phyloP scores from a whole-genome alignment of 352 stramenopile species.

The Globisporangium polare region DNA sequence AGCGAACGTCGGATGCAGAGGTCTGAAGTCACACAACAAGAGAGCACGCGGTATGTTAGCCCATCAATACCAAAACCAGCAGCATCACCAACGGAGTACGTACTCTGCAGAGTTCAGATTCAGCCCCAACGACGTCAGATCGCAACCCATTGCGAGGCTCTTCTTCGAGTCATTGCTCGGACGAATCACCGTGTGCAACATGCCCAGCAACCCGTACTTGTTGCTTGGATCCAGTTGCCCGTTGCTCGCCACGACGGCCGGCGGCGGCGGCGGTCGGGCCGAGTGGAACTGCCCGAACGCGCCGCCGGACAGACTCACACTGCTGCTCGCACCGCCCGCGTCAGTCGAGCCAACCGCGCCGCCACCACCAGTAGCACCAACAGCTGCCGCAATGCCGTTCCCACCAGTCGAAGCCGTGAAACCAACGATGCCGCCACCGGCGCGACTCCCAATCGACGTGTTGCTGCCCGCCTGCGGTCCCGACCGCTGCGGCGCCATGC shows the following conservation, averaged over 20 bases:
- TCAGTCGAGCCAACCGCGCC: background rate
- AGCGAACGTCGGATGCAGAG: conserved; percentile 77
- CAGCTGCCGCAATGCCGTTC: background rate
- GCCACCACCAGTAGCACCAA: background rate
- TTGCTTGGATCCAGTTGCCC: conserved; percentile 65
- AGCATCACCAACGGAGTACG: conserved; percentile 16
- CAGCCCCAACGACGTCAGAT: conserved; percentile 78
- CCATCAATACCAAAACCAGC: background rate
- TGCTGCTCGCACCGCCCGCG: conserved; percentile 16
- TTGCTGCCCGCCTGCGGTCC: conserved; percentile 37
- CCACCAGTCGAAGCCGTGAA: background rate
- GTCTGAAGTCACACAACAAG: conserved; percentile 22
- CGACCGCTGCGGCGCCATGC: conserved; percentile 44
- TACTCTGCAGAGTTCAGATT: conserved; percentile 86
- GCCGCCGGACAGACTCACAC: conserved; percentile 52
- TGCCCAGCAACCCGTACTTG: conserved; percentile 75
- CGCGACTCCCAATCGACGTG: conserved; percentile 59
- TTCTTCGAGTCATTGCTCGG: conserved; percentile 65
- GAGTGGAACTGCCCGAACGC: conserved; percentile 58
- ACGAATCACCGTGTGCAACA: conserved; percentile 78
- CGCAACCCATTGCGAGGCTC: conserved; percentile 71
- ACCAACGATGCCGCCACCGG: conserved; percentile 6
- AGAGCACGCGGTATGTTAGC: conserved; percentile 1
- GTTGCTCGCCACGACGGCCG: conserved; percentile 16
- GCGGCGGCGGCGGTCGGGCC: conserved; percentile 11